Base-by-base conservation (phyloP, 148 eudicot genomes). In the Tetragonia tetragonoides region DNA sequence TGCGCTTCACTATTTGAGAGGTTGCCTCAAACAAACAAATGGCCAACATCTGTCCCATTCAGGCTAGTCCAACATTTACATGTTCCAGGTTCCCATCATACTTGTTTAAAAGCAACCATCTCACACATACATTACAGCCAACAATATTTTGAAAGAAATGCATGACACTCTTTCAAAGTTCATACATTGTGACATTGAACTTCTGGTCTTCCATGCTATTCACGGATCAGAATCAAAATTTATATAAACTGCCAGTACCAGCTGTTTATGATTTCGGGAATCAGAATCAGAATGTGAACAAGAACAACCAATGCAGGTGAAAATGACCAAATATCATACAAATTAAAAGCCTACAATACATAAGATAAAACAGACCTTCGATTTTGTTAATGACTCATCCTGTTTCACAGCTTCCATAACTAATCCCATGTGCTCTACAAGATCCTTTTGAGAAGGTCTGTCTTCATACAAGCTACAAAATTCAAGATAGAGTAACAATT, bases 401-500 rank as follows among this genome's bases (percentile, higher is more conserved):
- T 84, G 79, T 81, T 86, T 81, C 66, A 86, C 83, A 70, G 88
- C 91, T 81, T 88, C 92, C 69, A 84, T 81, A 42, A 95, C 85
- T 60, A 95, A 80, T 67, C 66, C 53, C 60, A 78, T 79, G 69
- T 89, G 91, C 77, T 85, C 89, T 61, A 77, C 54, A 65, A 95
- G 79, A 84, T 95, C 99, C 75, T 87, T 86, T 75, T 70, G 84
- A 64, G 90, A 87, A 78, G 97, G 97, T 70, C 76, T 80, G 47
- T 39, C 81, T 51, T 91, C 97, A 39, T 85, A 83, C 76, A 77
- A 79, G 75, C 98, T 95, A 83, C 74, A 85, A 68, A 66, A 68
- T 64, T 64, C 65, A 82, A 53, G 23, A 77, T 12, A 77, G 16
- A 18, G 49, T 47, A 21, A 28, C 39, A 77, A 73, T 20, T 8